Evolutionary conservation across 805 yeast species (phyloP).

Genomic region (Kluyveromyces starmeri): DNA sequence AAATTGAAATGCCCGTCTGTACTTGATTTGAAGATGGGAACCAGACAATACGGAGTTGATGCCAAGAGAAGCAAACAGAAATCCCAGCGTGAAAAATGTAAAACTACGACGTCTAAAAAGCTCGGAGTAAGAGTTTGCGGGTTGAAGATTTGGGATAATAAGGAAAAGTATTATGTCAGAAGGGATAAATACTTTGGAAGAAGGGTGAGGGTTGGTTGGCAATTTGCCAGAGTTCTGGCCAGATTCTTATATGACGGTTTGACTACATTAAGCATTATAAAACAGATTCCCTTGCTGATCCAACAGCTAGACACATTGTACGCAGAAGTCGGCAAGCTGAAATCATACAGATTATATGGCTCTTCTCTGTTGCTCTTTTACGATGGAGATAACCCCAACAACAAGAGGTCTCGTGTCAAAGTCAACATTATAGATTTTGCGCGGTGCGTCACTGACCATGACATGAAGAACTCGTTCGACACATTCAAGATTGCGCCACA

Average conservation of each 20-base stretch:
- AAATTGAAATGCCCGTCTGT: slow-evolving; percentile 84
- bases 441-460: slow-evolving; percentile 70
- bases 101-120: slow-evolving; percentile 64
- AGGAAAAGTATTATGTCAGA: slow-evolving; percentile 41
- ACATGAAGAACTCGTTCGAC: slow-evolving; percentile 31
- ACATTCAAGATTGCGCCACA: slow-evolving; percentile 61
- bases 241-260: slow-evolving; percentile 76
- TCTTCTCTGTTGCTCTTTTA: slow-evolving; percentile 83
- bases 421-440: slow-evolving; percentile 94
- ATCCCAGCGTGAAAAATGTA: slow-evolving; percentile 79
- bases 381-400: slow-evolving; percentile 44
- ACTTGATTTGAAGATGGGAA: slow-evolving; percentile 94
- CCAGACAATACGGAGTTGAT: slow-evolving; percentile 96
- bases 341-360: slow-evolving; percentile 85
- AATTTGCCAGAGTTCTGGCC: slow-evolving; percentile 66
- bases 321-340: slow-evolving; percentile 43
- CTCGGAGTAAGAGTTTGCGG: slow-evolving; percentile 95
- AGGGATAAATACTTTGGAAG: slow-evolving; percentile 93
- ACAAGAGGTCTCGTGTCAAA: slow-evolving; percentile 23
- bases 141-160: slow-evolving; percentile 69
- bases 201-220: slow-evolving; percentile 55
- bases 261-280: slow-evolving; percentile 44
- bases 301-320: slow-evolving; percentile 51
- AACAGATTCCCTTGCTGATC: slow-evolving; percentile 61
- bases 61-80: slow-evolving; percentile 61